Conservation (phyloP, 2,329 filamentous ascomycete genomes). For the Microsporum canis region DNA sequence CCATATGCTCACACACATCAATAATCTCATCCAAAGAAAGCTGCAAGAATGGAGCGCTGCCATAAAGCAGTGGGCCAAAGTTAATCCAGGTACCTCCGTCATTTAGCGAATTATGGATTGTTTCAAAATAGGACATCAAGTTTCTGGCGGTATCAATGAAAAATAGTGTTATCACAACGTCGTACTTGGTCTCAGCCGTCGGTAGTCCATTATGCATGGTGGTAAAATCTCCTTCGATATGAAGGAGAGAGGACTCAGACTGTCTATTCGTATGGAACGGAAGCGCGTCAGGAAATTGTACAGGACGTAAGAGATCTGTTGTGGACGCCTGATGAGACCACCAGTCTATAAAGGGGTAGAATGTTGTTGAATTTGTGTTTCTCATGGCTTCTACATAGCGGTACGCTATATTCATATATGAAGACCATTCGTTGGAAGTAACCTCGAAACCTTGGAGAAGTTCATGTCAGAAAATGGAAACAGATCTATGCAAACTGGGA, state of each 20-base stretch:
- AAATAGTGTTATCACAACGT: conserved; percentile 46
- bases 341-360: conserved; percentile 46
- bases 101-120: conserved; percentile 38
- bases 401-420: conserved; percentile 47
- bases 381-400: conserved; percentile 36
- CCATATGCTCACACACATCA: conserved; percentile 37
- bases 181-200: conserved; percentile 25
- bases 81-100: conserved; percentile 46
- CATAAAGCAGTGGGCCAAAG: conserved; percentile 46
- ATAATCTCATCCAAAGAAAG: conserved; percentile 45
- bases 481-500: neutral
- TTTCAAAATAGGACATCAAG: conserved; percentile 44
- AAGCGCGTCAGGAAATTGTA: conserved; percentile 37
- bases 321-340: conserved; percentile 46
- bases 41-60: conserved; percentile 45
- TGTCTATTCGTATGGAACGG: conserved; percentile 21
- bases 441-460: conserved; percentile 37
- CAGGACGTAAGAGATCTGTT: conserved; percentile 36
- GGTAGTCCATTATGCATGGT: conserved; percentile 24
- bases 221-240: conserved; percentile 49
- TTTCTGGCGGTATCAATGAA: conserved; percentile 53
- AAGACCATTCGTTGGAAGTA: conserved; percentile 47
- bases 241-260: conserved; percentile 25
- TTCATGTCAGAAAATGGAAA: neutral
- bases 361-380: conserved; percentile 16